Percentiles rank a stretch among this genome's conserved stretches.
Conservation (phyloP, 495 filamentous ascomycete genomes). For the Penicillium simplicissimum region DNA sequence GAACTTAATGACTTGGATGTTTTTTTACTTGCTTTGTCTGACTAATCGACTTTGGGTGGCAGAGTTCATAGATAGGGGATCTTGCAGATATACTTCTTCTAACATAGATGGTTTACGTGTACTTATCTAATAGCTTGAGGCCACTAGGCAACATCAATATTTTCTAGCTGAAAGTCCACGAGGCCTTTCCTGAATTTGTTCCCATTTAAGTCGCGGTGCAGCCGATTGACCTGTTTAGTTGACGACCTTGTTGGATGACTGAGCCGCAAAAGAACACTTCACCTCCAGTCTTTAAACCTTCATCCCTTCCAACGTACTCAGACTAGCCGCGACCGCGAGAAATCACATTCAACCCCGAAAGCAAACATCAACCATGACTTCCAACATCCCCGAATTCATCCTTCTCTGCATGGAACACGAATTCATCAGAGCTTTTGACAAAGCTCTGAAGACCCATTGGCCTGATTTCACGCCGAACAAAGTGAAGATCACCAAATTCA, state of each 20-base stretch:
- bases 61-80: not conserved
- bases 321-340: not conserved
- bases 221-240: not conserved
- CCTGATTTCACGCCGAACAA: slow-evolving; percentile 19
- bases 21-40: not conserved
- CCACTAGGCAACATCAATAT: not conserved
- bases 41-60: not conserved
- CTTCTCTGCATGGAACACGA: slow-evolving; percentile 38
- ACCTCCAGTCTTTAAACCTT: not conserved
- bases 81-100: slow-evolving; percentile 2
- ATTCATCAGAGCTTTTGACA: slow-evolving; percentile 35
- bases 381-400: slow-evolving; percentile 40
- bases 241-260: not conserved
- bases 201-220: not conserved
- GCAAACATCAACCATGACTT: slow-evolving; percentile 17
- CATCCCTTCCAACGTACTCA: not conserved
- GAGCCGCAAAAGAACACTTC: not conserved
- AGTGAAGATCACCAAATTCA: slow-evolving; percentile 36
- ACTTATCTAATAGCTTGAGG: not conserved
- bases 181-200: not conserved
- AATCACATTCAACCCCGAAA: not conserved
- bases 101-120: too few species aligned
- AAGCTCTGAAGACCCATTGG: slow-evolving; percentile 22
- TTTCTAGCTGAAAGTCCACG: not conserved
- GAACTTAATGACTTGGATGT: not conserved